These are phyloP conservation scores for Penicillium sp. DNA, from an alignment of 2,329 filamentous ascomycete genomes.

Conservation along the genomic window DNA sequence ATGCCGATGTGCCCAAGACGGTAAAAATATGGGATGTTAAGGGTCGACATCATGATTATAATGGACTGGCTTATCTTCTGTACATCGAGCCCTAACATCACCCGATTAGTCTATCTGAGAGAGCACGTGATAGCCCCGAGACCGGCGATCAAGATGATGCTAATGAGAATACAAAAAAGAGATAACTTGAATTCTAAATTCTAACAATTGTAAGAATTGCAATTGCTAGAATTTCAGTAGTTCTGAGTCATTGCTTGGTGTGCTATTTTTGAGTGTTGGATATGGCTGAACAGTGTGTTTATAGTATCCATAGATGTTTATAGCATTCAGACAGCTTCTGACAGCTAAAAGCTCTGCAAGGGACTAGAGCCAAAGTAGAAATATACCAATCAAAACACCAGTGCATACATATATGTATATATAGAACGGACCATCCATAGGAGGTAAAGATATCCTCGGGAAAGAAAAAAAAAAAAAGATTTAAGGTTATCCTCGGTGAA, in stretches of 20 bases:
- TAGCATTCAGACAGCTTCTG: background rate
- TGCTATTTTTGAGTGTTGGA: background rate
- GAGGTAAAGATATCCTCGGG: background rate
- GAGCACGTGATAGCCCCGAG: background rate
- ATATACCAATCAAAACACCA: background rate
- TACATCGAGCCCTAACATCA: background rate
- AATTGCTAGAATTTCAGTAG: background rate
- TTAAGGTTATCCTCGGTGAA: constrained; percentile 20
- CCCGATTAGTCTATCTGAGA: background rate
- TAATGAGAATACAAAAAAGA: background rate
- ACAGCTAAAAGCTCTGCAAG: background rate
- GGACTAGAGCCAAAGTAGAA: background rate
- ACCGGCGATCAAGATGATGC: background rate
- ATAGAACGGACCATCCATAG: background rate
- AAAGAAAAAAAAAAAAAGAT: background rate
- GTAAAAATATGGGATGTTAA: too few relatives aligned
- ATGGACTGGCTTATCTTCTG: background rate
- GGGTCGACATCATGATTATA: too few relatives aligned
- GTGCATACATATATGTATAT: too few relatives aligned
- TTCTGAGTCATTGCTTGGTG: background rate
- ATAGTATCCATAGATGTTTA: background rate
- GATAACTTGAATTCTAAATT: background rate
- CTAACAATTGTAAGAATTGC: background rate
- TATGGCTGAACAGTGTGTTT: background rate
- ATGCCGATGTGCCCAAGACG: too few relatives aligned